Conservation (phyloP, 139 green algal species). For the Chlamydomonas urium region DNA sequence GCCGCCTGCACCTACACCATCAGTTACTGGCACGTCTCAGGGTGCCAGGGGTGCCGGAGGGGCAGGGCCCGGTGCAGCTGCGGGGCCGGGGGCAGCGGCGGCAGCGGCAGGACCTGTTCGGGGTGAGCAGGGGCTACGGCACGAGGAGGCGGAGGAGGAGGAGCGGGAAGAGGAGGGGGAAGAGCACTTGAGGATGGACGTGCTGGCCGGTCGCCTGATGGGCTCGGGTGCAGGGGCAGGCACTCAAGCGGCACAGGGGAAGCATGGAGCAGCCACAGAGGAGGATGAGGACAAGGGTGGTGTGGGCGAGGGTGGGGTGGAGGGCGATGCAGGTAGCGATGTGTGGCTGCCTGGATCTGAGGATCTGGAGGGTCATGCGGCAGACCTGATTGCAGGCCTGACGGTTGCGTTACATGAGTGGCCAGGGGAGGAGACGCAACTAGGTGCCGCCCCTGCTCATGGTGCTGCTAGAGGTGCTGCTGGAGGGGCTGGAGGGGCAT, state of each 20-base stretch:
- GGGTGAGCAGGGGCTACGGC: not conserved
- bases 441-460: too few relatives aligned
- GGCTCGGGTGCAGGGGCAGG: not conserved
- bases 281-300: not conserved
- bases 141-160: constrained; percentile 1
- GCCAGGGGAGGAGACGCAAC: too few relatives aligned
- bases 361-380: constrained; percentile 23
- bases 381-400: constrained; percentile 8
- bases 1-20: too few relatives aligned
- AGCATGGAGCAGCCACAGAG: not conserved
- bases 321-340: not conserved
- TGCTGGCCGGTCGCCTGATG: not conserved
- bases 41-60: not conserved
- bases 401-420: not conserved
- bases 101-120: constrained; percentile 8
- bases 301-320: not conserved
- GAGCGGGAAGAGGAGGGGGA: not conserved
- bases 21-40: too few relatives aligned
- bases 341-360: constrained; percentile 9
- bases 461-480: not conserved
- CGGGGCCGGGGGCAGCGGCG: not conserved
- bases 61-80: not conserved
- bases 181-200: constrained; percentile 2
- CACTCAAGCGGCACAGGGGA: not conserved
- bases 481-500: not conserved